Conservation (phyloP, 441 rosid species). For the Adansonia gregorii region DNA sequence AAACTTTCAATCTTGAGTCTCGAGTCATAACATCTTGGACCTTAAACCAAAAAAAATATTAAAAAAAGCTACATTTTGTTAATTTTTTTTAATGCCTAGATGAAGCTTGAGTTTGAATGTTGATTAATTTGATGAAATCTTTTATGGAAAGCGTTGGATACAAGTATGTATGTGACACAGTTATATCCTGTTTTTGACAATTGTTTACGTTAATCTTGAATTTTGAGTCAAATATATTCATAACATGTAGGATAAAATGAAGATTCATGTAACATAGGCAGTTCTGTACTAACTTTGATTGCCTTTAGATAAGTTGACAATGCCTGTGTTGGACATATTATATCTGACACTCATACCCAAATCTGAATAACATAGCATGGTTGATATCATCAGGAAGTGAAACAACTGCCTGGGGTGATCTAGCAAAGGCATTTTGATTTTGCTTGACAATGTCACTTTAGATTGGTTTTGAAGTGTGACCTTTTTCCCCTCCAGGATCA, state of each 20-base stretch:
- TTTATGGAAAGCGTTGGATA: not conserved
- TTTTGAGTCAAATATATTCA: not conserved
- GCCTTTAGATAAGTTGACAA: not conserved
- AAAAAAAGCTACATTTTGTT: no score
- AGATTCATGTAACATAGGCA: not conserved
- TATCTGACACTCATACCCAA: no score
- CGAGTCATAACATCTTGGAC: no score
- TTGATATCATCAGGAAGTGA: not conserved
- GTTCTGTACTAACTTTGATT: not conserved
- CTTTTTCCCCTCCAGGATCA: conserved; percentile 49
- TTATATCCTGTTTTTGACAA: not conserved
- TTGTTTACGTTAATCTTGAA: not conserved
- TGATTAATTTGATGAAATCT: not conserved
- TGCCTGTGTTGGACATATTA: no score
- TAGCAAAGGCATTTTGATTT: not conserved
- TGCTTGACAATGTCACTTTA: not conserved
- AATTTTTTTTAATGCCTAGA: no score
- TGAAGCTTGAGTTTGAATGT: not conserved
- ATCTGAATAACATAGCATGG: not conserved
- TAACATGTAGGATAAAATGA: not conserved
- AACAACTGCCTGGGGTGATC: not conserved
- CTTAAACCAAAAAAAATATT: no score
- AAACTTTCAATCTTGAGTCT: no score
- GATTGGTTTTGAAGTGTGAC: not conserved
- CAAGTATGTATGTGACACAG: not conserved